These are phyloP conservation scores for Aphanomyces cochlioides DNA, from an alignment of 352 stramenopile species.

Conservation along the genomic window DNA sequence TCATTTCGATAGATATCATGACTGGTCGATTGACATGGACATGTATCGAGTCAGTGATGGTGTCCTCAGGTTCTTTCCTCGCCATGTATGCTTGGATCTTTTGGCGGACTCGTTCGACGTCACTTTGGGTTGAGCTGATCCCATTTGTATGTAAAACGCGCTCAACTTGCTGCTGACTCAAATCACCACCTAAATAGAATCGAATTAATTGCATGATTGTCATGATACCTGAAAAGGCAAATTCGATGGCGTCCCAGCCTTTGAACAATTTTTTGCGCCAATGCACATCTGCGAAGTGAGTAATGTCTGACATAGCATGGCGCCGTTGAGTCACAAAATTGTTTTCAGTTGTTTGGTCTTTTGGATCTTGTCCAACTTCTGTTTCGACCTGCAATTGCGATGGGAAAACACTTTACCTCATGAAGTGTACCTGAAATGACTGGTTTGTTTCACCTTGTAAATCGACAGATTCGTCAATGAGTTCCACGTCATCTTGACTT, in stretches of 20 bases:
- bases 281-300: constrained; percentile 22
- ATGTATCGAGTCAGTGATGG: not conserved
- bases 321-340: not conserved
- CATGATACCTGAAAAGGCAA: constrained; percentile 24
- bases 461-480: no score
- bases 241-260: constrained; percentile 24
- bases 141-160: constrained; percentile 14
- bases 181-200: constrained; percentile 10
- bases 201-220: not conserved
- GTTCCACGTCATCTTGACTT: not conserved
- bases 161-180: constrained; percentile 27
- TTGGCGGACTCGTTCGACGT: constrained; percentile 20
- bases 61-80: not conserved
- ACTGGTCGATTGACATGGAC: not conserved
- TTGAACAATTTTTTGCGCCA: constrained; percentile 24
- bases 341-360: not conserved
- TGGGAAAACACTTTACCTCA: no score
- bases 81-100: constrained; percentile 7
- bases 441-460: no score
- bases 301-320: constrained; percentile 18
- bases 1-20: constrained; percentile 58
- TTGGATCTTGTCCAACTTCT: not conserved
- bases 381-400: not conserved
- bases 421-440: no score
- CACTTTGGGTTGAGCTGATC: constrained; percentile 6